Evolutionary conservation across 306 rosid genomes (phyloP).

Genomic region (Nissolia schottii): DNA sequence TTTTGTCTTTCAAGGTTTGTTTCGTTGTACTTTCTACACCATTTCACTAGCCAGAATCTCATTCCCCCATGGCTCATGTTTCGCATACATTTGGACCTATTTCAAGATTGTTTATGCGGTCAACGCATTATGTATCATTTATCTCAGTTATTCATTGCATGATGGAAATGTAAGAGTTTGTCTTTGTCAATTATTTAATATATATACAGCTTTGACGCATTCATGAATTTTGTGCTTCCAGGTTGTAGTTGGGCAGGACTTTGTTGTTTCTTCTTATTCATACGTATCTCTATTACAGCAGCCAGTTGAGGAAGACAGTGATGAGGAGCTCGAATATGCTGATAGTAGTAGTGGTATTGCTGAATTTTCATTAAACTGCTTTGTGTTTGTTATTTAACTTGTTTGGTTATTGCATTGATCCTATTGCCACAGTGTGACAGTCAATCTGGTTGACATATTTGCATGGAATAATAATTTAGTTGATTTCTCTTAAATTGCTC

Average conservation of each 20-base stretch:
- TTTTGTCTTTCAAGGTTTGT: constrained; percentile 87
- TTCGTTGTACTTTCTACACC: neutral
- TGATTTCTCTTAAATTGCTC: no score
- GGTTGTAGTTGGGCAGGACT: constrained; percentile 76
- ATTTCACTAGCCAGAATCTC: constrained; percentile 7
- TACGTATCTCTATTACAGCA: constrained; percentile 77
- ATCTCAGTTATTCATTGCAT: neutral
- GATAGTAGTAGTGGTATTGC: constrained; percentile 72
- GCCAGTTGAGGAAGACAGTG: constrained; percentile 89
- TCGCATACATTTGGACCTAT: constrained; percentile 8
- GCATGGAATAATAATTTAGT: no score
- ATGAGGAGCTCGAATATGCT: constrained; percentile 97
- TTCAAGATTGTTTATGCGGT: neutral
- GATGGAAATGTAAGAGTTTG: neutral
- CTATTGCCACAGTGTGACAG: neutral
- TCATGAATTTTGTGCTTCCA: constrained; percentile 41
- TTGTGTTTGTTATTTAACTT: neutral
- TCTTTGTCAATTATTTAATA: constrained; percentile 16
- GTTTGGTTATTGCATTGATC: neutral
- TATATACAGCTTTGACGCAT: neutral
- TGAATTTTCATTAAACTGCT: constrained; percentile 34
- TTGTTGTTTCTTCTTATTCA: constrained; percentile 80
- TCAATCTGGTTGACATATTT: no score
- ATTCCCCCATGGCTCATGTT: constrained; percentile 11
- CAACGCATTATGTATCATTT: neutral